Evolutionary conservation across 768 basidiomycete genomes (phyloP), one percentile per base, ranked within the genome.

Genomic region (Leucosporidium yakuticum): DNA sequence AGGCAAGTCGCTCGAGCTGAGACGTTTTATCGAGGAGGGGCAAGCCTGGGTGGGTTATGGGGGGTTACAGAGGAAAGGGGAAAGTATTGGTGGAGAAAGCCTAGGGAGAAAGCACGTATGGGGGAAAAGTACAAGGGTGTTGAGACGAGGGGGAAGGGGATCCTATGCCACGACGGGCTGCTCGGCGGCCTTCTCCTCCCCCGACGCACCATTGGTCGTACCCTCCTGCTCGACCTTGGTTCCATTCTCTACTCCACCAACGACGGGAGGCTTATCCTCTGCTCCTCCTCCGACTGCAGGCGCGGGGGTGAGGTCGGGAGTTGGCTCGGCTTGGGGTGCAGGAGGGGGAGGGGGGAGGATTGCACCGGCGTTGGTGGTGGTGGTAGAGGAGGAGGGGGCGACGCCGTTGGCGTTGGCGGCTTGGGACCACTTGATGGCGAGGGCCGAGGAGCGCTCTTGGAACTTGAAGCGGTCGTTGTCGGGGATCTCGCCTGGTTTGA

Each of bases 381-480:
- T 29, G 25, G n/a, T 27, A 2, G 44, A 27, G 9, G 44, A 44
- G 21, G 59, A 25, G 15, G 59, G 27, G n/a, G 11, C 14, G 20
- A 49, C 57, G 49, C 27, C 49, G 49, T 60, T 49, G 34, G 58
- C 62, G 36, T 20, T 51, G 39, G 54, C 2, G 27, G 65, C 25
- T 8, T 25, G 0, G 6, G 60, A 21, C 70, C 70, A 74, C 65
- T 78, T 78, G 32, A 69, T 53, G 73, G 79, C 79, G 59, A 81
- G 70, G 63, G 75, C 75, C 44, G 67, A 44, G 4, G 80, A 77
- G 57, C 80, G 76, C 23, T 77, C 70, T 29, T 77, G 79, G 73
- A 81, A 79, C 63, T 79, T 76, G 73, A 78, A 76, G 65, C 80
- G 78, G 54, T 78, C 78, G 44, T 80, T 76, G 55, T 74, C 58